phyloP scores from a whole-genome alignment of 305 asterid species.

The Rubia tinctorum region DNA sequence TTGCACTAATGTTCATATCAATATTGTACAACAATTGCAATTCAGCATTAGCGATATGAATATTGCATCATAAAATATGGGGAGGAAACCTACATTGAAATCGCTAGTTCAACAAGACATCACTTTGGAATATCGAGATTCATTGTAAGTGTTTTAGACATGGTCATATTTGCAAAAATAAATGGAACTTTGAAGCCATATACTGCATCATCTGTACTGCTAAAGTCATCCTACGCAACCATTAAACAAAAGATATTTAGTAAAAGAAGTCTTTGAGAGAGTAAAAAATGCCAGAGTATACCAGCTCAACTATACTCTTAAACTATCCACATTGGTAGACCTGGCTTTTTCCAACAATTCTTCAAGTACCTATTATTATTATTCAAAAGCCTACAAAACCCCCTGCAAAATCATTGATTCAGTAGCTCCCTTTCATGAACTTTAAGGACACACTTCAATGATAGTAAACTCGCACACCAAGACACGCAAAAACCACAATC shows the following conservation, averaged over 20 bases:
- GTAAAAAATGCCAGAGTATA: constrained; percentile 31
- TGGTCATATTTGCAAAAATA: constrained; percentile 85
- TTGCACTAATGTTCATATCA: not conserved
- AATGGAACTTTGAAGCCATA: constrained; percentile 89
- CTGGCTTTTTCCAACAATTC: no score
- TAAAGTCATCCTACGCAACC: constrained; percentile 85
- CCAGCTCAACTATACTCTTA: constrained; percentile 27
- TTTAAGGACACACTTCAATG: no score
- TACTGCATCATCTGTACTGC: constrained; percentile 62
- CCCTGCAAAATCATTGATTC: no score
- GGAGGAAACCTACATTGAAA: constrained; percentile 71
- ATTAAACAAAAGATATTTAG: constrained; percentile 28
- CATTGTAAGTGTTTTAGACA: constrained; percentile 97
- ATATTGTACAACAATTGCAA: not conserved
- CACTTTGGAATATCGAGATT: constrained; percentile 99
- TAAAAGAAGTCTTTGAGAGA: constrained; percentile 18
- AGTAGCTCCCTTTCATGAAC: no score
- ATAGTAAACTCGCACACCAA: no score
- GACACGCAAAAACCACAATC: no score
- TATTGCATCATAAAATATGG: not conserved
- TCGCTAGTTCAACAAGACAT: constrained; percentile 95
- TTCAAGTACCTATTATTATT: no score
- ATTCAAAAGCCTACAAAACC: no score
- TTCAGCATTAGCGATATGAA: not conserved
- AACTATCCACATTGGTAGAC: no score